Base-by-base conservation (phyloP, 345 rosid species). In the Geranium rotundifolium region DNA sequence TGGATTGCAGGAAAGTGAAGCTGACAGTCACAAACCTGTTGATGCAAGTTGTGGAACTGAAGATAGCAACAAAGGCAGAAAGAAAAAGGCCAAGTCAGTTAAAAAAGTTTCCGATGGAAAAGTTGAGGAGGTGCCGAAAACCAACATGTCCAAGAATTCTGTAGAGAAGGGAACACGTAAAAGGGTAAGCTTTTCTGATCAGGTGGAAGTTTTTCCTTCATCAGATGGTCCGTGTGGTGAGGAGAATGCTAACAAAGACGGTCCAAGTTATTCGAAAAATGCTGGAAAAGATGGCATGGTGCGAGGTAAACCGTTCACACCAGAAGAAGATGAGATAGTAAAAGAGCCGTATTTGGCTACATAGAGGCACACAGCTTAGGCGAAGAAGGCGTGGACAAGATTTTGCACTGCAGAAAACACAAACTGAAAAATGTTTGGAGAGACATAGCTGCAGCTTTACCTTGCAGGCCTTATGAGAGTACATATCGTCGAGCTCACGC, bases 261-360 rank as follows among this genome's bases (percentile, higher is more conserved):
- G 10, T 34, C 41, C 41, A 34, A 66, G 57, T 49, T 62, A 62
- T 29, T 75, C 5, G 15, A 61, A 60, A 1, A 60, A 49, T 56
- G 57, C 62, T n/a, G 64, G 61, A 56, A 66, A 70, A 57, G 65
- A 23, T 17, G 66, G 60, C 18, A n/a, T 85, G 46, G 86, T 89
- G 67, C 77, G 70, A 19, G 95, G 86, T 56, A 89, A 84, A 75
- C 82, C 89, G 18, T 92, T 79, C 76, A 65, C 98, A 16, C 59
- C 17, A 27, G 87, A 89, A 74, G 98, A 92, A 75, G 91, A 89
- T 69, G 81, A 72, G 62, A 23, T 73, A 29, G 13, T 92, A 29
- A 82, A 64, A 27, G 60, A 19, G 80, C 90, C 69, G 91, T 89
- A 62, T 29, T 30, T 7, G 73, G 74, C 19, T 92, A 82, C 73